These are phyloP conservation scores for Fagopyrum esculentum DNA, from an alignment of 148 eudicot genomes.

Conservation along the genomic window DNA sequence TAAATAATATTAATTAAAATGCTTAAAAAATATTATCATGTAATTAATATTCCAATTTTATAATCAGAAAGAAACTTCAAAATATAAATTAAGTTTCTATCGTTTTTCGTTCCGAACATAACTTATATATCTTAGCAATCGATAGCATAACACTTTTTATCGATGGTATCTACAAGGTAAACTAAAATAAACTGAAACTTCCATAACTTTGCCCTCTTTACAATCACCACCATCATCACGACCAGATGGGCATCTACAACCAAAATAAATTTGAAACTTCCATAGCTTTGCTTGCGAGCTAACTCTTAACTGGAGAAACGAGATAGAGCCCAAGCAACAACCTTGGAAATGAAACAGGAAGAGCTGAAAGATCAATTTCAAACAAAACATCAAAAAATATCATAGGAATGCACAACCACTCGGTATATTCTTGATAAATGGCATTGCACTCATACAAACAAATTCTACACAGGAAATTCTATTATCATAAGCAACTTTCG, in stretches of 20 bases:
- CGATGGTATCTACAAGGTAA: too few species aligned
- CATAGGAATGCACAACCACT: too few species aligned
- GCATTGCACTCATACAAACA: too few species aligned
- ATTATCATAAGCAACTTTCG: not conserved
- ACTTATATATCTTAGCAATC: too few species aligned
- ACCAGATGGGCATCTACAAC: constrained; percentile 84
- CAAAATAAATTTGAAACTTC: constrained; percentile 58
- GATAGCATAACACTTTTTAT: too few species aligned
- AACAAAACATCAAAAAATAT: constrained; percentile 83
- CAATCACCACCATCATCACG: constrained; percentile 78
- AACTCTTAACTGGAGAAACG: constrained; percentile 61
- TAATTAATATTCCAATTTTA: too few species aligned
- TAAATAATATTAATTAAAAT: too few species aligned
- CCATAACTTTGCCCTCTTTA: constrained; percentile 35
- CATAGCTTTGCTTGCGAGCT: constrained; percentile 58
- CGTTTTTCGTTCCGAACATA: too few species aligned
- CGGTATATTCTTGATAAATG: constrained; percentile 43
- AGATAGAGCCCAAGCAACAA: constrained; percentile 85
- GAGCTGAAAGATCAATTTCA: constrained; percentile 58
- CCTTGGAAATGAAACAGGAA: constrained; percentile 81
- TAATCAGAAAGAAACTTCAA: too few species aligned
- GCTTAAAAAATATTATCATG: too few species aligned
- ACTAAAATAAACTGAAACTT: too few species aligned
- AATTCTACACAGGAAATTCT: not conserved
- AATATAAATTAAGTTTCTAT: too few species aligned